Percentiles rank a stretch among this genome's conserved stretches.
Conservation (phyloP, 768 basidiomycete species). For the Trametes maxima region DNA sequence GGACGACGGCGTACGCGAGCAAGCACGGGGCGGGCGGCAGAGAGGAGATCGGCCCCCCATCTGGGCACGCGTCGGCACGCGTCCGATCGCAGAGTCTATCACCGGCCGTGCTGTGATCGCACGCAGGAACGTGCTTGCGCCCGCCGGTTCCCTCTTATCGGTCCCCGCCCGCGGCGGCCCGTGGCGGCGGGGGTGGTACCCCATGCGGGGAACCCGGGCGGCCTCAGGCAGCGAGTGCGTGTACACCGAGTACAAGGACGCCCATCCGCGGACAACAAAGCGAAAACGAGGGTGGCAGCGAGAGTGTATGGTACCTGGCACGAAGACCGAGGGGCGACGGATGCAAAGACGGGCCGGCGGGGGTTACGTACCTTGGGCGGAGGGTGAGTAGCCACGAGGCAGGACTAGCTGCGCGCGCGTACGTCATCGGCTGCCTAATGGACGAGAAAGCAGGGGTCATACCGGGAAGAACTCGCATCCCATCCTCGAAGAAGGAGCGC, state of each 20-base stretch:
- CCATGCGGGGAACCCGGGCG: neutral
- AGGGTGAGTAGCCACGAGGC: constrained; percentile 27
- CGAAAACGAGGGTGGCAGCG: neutral
- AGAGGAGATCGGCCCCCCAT: constrained; percentile 7
- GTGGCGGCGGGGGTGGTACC: neutral
- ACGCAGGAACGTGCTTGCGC: neutral
- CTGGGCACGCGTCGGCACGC: neutral
- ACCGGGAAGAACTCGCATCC: neutral
- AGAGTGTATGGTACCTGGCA: constrained; percentile 4
- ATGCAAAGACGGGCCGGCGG: neutral
- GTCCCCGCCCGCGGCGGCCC: neutral
- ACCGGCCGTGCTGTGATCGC: constrained; percentile 6
- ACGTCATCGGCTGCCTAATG: constrained; percentile 5
- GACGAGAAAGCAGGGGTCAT: constrained; percentile 2
- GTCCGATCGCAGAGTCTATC: constrained; percentile 16
- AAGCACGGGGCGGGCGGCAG: neutral
- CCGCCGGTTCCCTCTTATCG: constrained; percentile 1
- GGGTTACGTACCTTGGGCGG: constrained; percentile 11
- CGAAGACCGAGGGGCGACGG: neutral
- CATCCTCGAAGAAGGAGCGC: neutral
- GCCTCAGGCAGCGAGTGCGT: too few species aligned
- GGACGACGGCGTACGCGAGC: neutral
- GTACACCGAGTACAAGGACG: constrained; percentile 12
- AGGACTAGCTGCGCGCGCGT: constrained; percentile 6
- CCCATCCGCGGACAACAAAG: neutral